Evolutionary conservation across 1,284 basidiomycete species (phyloP).

Genomic region (Bjerkandera adusta): DNA sequence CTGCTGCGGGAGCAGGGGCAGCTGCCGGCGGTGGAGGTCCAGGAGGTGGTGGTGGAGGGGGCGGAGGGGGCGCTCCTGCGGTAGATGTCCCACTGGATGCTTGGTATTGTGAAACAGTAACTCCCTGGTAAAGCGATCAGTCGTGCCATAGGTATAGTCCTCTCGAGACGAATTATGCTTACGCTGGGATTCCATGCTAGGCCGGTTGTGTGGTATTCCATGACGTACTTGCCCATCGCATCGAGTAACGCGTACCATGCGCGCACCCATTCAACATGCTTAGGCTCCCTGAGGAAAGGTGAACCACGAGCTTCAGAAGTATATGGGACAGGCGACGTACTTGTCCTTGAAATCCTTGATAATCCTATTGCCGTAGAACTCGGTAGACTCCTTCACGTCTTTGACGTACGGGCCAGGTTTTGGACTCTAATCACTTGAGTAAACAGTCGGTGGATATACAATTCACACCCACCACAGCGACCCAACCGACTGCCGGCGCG

Average conservation of each 20-base stretch:
- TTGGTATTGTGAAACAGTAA: slow-evolving; percentile 57
- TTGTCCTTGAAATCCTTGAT: slow-evolving; percentile 94
- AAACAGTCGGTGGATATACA: slow-evolving; percentile 1
- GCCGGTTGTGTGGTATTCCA: slow-evolving; percentile 87
- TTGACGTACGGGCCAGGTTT: slow-evolving; percentile 85
- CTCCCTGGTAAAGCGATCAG: slow-evolving; percentile 45
- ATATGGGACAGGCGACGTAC: slow-evolving; percentile 42
- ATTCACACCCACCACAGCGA: slow-evolving; percentile 64
- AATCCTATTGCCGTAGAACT: slow-evolving; percentile 90
- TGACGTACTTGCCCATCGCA: slow-evolving; percentile 79
- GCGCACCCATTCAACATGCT: slow-evolving; percentile 88
- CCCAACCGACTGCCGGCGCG: slow-evolving; percentile 88
- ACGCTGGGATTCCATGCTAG: slow-evolving; percentile 89
- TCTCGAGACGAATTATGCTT: slow-evolving; percentile 16
- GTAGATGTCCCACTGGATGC: slow-evolving; percentile 32
- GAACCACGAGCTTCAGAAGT: slow-evolving; percentile 2
- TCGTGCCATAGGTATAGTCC: background rate
- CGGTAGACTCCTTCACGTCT: slow-evolving; percentile 86
- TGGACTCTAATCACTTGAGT: slow-evolving; percentile 48
- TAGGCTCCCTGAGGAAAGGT: slow-evolving; percentile 63
- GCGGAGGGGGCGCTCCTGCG: slow-evolving; percentile 38
- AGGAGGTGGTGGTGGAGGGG: slow-evolving; percentile 54
- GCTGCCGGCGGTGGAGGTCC: slow-evolving; percentile 41
- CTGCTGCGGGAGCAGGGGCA: slow-evolving; percentile 38
- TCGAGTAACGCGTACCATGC: slow-evolving; percentile 75